phyloP scores from a whole-genome alignment of 176 grass and related monocot species.

The Cymbopogon citratus region DNA sequence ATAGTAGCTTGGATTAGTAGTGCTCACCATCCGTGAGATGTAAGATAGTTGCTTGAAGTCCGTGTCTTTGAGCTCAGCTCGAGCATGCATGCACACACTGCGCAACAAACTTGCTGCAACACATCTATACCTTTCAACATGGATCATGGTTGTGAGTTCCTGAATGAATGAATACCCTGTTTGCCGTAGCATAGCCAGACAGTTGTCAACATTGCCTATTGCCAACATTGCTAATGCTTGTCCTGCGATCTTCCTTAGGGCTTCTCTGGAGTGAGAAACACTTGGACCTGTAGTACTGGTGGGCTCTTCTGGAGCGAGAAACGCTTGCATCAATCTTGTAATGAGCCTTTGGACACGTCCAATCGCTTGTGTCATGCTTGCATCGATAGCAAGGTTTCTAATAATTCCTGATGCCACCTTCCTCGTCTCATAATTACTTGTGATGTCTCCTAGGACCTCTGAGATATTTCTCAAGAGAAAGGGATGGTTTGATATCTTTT shows the following conservation, averaged over 20 bases:
- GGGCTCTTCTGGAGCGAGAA: background rate
- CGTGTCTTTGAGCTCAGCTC: background rate
- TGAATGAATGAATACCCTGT: background rate
- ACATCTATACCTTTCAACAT: background rate
- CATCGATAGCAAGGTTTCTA: conserved; percentile 1
- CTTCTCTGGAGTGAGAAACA: background rate
- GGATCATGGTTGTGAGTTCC: background rate
- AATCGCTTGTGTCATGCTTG: background rate
- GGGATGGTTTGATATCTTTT: background rate
- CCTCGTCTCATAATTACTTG: background rate
- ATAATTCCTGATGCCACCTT: background rate
- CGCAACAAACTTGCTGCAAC: conserved; percentile 21
- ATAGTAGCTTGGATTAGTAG: background rate
- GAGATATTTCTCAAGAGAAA: conserved; percentile 20
- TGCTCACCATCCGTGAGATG: background rate
- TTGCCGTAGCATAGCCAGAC: conserved; percentile 12
- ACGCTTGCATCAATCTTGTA: background rate
- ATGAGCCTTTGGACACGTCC: background rate
- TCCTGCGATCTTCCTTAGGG: background rate
- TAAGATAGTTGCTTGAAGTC: background rate
- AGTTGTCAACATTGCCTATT: conserved; percentile 8
- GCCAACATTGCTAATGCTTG: conserved; percentile 17
- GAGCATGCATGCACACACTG: background rate
- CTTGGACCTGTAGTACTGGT: background rate
- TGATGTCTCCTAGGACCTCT: background rate